A percentile compares a stretch with the other conserved stretches of the same genome.
Evolutionary conservation across 2,329 filamentous ascomycete genomes (phyloP).

Genomic region (Colletotrichum lupini): DNA sequence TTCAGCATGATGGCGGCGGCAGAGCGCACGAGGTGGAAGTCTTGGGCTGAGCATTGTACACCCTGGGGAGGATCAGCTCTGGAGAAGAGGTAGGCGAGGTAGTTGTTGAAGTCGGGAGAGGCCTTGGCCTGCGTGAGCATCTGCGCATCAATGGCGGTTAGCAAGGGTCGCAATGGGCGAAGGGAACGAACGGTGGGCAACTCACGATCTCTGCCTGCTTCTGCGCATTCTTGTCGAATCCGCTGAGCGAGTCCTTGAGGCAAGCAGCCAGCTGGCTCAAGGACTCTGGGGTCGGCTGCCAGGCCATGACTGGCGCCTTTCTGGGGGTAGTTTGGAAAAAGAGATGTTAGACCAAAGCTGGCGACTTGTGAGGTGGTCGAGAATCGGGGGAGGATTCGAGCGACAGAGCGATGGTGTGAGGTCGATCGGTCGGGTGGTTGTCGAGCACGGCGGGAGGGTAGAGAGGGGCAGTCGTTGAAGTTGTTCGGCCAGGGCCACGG

Average conservation of each 20-base stretch:
- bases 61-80: slow-evolving; percentile 71
- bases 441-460: slow-evolving; percentile 5
- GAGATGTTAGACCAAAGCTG: slow-evolving; percentile 29
- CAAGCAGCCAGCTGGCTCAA: slow-evolving; percentile 89
- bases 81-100: slow-evolving; percentile 91
- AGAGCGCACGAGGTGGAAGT: slow-evolving; percentile 83
- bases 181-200: slow-evolving; percentile 8
- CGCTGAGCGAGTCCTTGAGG: slow-evolving; percentile 91
- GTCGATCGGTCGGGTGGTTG: slow-evolving; percentile 5
- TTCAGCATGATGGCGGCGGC: slow-evolving; percentile 95
- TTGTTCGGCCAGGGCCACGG: slow-evolving; percentile 22
- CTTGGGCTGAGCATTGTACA: slow-evolving; percentile 66
- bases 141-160: slow-evolving; percentile 58
- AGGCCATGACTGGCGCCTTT: slow-evolving; percentile 74
- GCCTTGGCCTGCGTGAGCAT: slow-evolving; percentile 91
- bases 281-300: slow-evolving; percentile 90
- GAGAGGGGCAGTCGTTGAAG: slow-evolving; percentile 35
- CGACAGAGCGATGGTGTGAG: slow-evolving; percentile 9
- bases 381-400: slow-evolving; percentile 21
- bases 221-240: slow-evolving; percentile 80
- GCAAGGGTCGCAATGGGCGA: slow-evolving; percentile 29
- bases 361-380: slow-evolving; percentile 17
- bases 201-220: slow-evolving; percentile 90
- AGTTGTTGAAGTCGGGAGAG: slow-evolving; percentile 96
- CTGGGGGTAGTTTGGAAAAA: slow-evolving; percentile 8